phyloP scores from a whole-genome alignment of 2,329 filamentous ascomycete genomes.

The Fusarium globosum region DNA sequence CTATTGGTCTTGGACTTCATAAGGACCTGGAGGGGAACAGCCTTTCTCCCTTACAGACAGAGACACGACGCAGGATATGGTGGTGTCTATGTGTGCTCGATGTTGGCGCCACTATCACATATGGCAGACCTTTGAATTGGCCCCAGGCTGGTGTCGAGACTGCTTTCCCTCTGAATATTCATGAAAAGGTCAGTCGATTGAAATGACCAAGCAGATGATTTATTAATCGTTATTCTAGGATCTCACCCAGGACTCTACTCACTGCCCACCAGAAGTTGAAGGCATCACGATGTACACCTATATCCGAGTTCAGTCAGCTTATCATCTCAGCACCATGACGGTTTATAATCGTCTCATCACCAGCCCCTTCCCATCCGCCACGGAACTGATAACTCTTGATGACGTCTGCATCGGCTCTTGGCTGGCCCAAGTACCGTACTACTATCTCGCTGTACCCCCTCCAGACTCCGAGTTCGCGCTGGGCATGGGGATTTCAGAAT shows the following conservation, averaged over 20 bases:
- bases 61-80: slow-evolving; percentile 28
- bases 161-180: slow-evolving; percentile 18
- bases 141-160: slow-evolving; percentile 27
- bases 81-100: slow-evolving; percentile 30
- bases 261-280: slow-evolving; percentile 18
- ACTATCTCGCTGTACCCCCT: slow-evolving; percentile 1
- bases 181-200: slow-evolving; percentile 5
- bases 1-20: slow-evolving; percentile 18
- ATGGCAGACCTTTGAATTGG: slow-evolving; percentile 28
- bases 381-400: slow-evolving; percentile 22
- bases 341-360: slow-evolving; percentile 34
- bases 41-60: slow-evolving; percentile 12
- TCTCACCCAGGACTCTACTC: slow-evolving; percentile 9
- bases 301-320: slow-evolving; percentile 26
- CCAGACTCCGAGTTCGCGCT: slow-evolving; percentile 19
- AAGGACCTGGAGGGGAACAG: slow-evolving; percentile 15
- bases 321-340: slow-evolving; percentile 30
- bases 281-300: slow-evolving; percentile 28
- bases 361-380: slow-evolving; percentile 27
- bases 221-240: not conserved
- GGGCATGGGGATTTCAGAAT: slow-evolving; percentile 23
- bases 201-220: accelerated
- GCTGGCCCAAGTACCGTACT: slow-evolving; percentile 28
- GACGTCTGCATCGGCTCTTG: slow-evolving; percentile 29
- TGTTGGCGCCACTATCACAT: slow-evolving; percentile 23